phyloP scores from a whole-genome alignment of 2,329 filamentous ascomycete species.

The Anisogramma anomala region DNA sequence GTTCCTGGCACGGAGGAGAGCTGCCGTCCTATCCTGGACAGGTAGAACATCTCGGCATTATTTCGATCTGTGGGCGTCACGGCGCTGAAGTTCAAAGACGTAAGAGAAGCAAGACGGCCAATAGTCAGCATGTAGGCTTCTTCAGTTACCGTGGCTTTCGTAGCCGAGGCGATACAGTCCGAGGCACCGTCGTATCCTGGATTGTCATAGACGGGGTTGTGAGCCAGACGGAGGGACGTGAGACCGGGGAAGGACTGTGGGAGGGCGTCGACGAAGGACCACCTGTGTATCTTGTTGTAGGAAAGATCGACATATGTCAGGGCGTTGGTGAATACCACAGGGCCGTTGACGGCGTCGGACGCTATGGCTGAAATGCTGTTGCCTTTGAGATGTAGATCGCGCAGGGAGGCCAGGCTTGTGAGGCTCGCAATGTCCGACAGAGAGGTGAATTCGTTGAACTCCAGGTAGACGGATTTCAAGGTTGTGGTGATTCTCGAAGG shows the following conservation, averaged over 20 bases:
- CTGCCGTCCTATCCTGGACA: constrained; percentile 70
- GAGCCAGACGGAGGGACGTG: constrained; percentile 62
- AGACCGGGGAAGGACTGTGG: constrained; percentile 59
- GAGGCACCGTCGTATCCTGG: constrained; percentile 23
- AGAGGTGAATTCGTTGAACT: constrained; percentile 57
- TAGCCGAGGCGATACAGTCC: constrained; percentile 19
- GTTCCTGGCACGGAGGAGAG: constrained; percentile 47
- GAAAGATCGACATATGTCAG: constrained; percentile 62
- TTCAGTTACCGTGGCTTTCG: constrained; percentile 46
- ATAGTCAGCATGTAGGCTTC: constrained; percentile 85
- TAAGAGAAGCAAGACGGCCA: constrained; percentile 58
- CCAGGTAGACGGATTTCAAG: constrained; percentile 54
- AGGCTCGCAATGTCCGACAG: constrained; percentile 48
- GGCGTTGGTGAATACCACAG: constrained; percentile 39
- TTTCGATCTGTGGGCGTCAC: constrained; percentile 64
- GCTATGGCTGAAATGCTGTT: constrained; percentile 51
- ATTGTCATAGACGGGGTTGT: constrained; percentile 71
- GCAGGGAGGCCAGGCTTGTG: constrained; percentile 36
- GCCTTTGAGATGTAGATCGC: constrained; percentile 60
- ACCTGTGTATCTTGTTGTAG: constrained; percentile 56
- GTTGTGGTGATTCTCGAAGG: constrained; percentile 34
- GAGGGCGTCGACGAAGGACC: constrained; percentile 64
- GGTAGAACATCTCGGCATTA: constrained; percentile 89
- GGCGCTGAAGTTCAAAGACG: constrained; percentile 59
- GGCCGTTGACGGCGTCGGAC: constrained; percentile 19